A percentile compares a stretch with the other conserved stretches of the same genome.
Evolutionary conservation across 148 eudicot genomes (phyloP).

Genomic region (Cornus kousa): DNA sequence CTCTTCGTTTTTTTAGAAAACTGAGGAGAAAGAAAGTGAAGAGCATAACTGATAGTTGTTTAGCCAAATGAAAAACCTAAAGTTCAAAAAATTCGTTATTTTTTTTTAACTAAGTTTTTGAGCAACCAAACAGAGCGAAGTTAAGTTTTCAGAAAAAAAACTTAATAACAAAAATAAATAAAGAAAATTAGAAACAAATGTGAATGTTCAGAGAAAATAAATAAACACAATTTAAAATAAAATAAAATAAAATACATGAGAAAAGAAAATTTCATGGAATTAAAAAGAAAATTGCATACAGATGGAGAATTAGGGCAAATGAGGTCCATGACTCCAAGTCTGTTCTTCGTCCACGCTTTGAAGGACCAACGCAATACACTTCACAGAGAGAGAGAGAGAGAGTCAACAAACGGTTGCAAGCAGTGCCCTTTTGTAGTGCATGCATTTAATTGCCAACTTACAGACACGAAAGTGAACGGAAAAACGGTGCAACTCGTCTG

Average conservation of each 20-base stretch:
- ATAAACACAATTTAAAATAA: neutral
- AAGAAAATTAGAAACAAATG: too few species aligned
- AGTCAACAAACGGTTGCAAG: neutral
- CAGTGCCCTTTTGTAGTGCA: too few species aligned
- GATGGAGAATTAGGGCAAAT: constrained; percentile 57
- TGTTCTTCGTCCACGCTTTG: neutral
- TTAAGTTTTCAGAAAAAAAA: neutral
- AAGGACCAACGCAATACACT: neutral
- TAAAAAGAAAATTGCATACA: constrained; percentile 26
- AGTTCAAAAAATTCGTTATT: neutral
- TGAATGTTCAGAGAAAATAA: neutral
- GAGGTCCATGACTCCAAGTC: constrained; percentile 30
- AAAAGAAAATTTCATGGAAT: neutral
- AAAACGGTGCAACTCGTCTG: too few species aligned
- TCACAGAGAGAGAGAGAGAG: neutral
- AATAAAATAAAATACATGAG: neutral
- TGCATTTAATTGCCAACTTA: too few species aligned
- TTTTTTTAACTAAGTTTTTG: too few species aligned
- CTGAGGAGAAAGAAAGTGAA: neutral
- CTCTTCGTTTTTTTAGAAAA: constrained; percentile 1
- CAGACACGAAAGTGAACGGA: too few species aligned
- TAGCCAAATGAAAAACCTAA: neutral
- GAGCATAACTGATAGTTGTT: neutral
- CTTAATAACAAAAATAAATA: neutral
- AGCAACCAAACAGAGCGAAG: neutral